A percentile compares a stretch with the other conserved stretches of the same genome.
Evolutionary conservation across 2,329 filamentous ascomycete species (phyloP).

Genomic region (Colletotrichum sp.): DNA sequence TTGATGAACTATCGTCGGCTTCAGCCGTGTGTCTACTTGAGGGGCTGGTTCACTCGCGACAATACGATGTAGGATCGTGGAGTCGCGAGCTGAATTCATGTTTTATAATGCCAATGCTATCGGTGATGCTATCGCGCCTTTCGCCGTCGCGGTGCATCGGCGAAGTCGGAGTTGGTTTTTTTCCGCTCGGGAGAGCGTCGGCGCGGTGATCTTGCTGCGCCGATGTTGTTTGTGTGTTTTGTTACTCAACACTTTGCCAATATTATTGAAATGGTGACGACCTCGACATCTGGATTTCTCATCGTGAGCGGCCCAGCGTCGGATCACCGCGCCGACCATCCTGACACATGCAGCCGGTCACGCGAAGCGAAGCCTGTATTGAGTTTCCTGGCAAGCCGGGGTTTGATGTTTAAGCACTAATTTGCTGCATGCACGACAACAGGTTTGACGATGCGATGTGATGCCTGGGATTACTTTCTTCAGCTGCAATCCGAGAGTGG

Average conservation of each 20-base stretch:
- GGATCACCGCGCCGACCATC: background rate
- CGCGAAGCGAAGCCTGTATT: background rate
- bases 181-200: background rate
- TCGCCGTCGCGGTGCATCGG: background rate
- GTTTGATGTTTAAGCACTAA: background rate
- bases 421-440: background rate
- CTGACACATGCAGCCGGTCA: background rate
- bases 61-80: background rate
- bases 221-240: background rate
- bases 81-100: background rate
- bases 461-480: background rate
- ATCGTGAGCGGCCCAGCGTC: background rate
- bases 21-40: background rate
- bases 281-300: background rate
- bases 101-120: background rate
- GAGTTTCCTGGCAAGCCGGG: background rate
- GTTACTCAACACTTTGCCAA: background rate
- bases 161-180: background rate
- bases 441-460: background rate
- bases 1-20: background rate
- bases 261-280: background rate
- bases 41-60: background rate
- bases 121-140: background rate
- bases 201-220: background rate
- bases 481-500: background rate